phyloP scores from a whole-genome alignment of 2,329 filamentous ascomycete genomes.

The Lachnellula subtilissima region DNA sequence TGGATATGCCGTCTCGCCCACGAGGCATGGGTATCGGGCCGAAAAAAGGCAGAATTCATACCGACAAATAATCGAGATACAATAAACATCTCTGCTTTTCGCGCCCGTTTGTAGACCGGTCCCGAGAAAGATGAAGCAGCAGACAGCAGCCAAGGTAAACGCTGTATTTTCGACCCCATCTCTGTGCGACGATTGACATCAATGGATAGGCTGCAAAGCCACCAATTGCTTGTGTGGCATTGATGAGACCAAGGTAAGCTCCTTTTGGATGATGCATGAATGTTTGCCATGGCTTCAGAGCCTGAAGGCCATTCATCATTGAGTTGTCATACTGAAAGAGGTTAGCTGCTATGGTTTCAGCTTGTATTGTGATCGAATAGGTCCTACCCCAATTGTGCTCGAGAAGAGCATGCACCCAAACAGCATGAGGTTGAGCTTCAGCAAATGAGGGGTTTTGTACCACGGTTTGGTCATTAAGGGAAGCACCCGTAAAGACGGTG shows the following conservation, averaged over 20 bases:
- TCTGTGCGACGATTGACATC: slow-evolving; percentile 19
- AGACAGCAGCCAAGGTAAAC: slow-evolving; percentile 17
- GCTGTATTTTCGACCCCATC: slow-evolving; percentile 17
- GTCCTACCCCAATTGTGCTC: slow-evolving; percentile 1
- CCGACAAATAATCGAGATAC: slow-evolving; percentile 35
- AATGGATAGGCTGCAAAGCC: neutral
- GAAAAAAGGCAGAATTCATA: slow-evolving; percentile 17
- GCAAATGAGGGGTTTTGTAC: slow-evolving; percentile 18
- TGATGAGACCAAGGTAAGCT: slow-evolving; percentile 5
- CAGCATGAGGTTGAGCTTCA: slow-evolving; percentile 8
- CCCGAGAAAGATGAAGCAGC: slow-evolving; percentile 38
- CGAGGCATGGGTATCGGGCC: slow-evolving; percentile 7
- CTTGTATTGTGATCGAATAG: too few relatives aligned
- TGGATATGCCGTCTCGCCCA: slow-evolving; percentile 15
- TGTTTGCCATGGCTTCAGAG: slow-evolving; percentile 31
- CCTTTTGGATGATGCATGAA: slow-evolving; percentile 14
- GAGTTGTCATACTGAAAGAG: slow-evolving; percentile 9
- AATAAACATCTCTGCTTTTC: slow-evolving; percentile 18
- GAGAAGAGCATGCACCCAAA: slow-evolving; percentile 6
- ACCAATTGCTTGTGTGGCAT: slow-evolving; percentile 3
- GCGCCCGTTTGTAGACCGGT: slow-evolving; percentile 37
- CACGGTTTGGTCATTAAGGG: slow-evolving; percentile 5
- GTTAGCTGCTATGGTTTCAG: too few relatives aligned
- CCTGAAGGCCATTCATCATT: slow-evolving; percentile 31
- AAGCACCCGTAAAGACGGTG: too few relatives aligned